A percentile compares a stretch with the other conserved stretches of the same genome.
These are phyloP conservation scores for Ogataea nakhonphanomensis DNA, from an alignment of 805 yeast genomes.

Conservation along the genomic window DNA sequence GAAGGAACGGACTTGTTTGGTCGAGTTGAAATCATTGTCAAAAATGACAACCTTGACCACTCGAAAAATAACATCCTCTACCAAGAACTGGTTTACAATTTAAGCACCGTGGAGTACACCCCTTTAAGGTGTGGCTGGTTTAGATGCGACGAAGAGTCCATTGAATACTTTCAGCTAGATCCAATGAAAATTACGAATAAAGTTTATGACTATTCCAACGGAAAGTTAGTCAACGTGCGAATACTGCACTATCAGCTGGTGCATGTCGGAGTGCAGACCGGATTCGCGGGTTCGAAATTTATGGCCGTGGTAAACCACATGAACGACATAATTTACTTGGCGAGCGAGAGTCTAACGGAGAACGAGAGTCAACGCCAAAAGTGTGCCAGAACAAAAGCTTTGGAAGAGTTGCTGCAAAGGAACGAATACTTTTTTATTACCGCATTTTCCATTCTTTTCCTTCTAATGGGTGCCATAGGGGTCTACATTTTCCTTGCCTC, in stretches of 20 bases:
- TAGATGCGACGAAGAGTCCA: not conserved
- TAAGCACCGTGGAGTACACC: not conserved
- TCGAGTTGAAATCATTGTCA: slow-evolving; percentile 19
- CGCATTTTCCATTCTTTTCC: slow-evolving; percentile 10
- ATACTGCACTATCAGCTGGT: slow-evolving; percentile 12
- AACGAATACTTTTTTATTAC: slow-evolving; percentile 14
- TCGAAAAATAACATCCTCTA: slow-evolving; percentile 15
- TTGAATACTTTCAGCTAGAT: slow-evolving; percentile 2
- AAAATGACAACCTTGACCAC: slow-evolving; percentile 12
- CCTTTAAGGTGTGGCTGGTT: slow-evolving; percentile 1
- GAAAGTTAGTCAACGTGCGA: slow-evolving; percentile 16
- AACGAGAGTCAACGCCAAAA: not conserved
- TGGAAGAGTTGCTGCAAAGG: slow-evolving; percentile 9
- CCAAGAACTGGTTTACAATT: slow-evolving; percentile 19
- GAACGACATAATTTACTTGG: slow-evolving; percentile 9
- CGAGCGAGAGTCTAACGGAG: slow-evolving; percentile 11
- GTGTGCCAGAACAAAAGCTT: not conserved
- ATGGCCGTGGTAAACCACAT: slow-evolving; percentile 11
- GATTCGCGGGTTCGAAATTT: slow-evolving; percentile 5
- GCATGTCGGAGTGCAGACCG: slow-evolving; percentile 10
- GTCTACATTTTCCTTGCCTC: slow-evolving; percentile 7
- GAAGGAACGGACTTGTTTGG: slow-evolving; percentile 1
- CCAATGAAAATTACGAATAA: slow-evolving; percentile 15
- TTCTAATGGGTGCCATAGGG: slow-evolving; percentile 4
- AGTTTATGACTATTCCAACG: slow-evolving; percentile 17